Percentiles rank a stretch among this genome's conserved stretches.
phyloP scores from a whole-genome alignment of 2,329 filamentous ascomycete genomes.

The Xylariaceae sp. region DNA sequence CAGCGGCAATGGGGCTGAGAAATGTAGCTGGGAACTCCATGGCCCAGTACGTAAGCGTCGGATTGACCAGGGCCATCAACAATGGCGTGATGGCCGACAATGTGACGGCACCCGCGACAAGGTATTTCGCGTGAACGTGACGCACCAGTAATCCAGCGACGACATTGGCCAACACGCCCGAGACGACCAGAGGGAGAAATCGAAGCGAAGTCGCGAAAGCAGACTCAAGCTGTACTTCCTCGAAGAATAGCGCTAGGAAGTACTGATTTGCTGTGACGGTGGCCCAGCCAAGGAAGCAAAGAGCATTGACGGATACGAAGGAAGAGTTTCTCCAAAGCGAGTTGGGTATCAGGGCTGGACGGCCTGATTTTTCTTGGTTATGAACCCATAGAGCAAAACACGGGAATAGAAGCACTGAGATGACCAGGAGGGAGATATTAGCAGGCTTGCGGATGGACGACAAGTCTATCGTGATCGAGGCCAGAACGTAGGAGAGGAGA shows the following conservation, averaged over 20 bases:
- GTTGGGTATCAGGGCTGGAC: slow-evolving; percentile 61
- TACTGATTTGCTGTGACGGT: slow-evolving; percentile 53
- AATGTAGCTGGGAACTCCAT: no score
- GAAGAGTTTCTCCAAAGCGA: slow-evolving; percentile 60
- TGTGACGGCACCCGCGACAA: no score
- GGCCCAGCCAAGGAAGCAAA: slow-evolving; percentile 49
- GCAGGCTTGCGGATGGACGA: slow-evolving; percentile 42
- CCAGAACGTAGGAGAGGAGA: slow-evolving; percentile 53
- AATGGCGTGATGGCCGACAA: no score
- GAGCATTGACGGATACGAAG: slow-evolving; percentile 59
- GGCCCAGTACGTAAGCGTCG: no score
- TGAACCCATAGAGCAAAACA: slow-evolving; percentile 54
- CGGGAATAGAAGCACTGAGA: slow-evolving; percentile 50
- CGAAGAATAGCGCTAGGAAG: slow-evolving; percentile 52
- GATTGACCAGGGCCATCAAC: no score
- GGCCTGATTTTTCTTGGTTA: slow-evolving; percentile 8
- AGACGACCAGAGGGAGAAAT: slow-evolving; percentile 53
- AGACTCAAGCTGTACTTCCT: slow-evolving; percentile 48
- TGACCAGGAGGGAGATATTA: slow-evolving; percentile 50
- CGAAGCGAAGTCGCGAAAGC: slow-evolving; percentile 48
- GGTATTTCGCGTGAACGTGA: no score
- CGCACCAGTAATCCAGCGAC: no score
- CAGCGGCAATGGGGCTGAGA: no score
- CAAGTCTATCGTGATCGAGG: slow-evolving; percentile 45
- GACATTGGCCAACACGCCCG: slow-evolving; percentile 52